Conservation (phyloP, 2,329 filamentous ascomycete genomes). For the Lachnellula subtilissima region DNA sequence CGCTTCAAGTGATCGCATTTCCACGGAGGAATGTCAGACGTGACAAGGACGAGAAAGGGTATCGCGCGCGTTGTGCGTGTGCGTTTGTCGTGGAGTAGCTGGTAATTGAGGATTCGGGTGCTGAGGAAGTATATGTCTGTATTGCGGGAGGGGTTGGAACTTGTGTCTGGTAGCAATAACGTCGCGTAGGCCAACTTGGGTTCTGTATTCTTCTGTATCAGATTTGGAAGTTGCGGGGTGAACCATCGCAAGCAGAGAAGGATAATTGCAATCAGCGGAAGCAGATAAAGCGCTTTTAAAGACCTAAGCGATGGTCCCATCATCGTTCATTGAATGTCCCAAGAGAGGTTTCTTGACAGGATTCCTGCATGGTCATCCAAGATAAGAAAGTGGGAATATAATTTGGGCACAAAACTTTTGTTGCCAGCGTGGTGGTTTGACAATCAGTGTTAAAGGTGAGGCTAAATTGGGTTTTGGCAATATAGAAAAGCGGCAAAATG, state of each 20-base stretch:
- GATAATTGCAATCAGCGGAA: neutral
- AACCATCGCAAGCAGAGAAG: neutral
- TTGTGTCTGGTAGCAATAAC: neutral
- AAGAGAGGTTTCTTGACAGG: too few species aligned
- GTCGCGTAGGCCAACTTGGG: constrained; percentile 7
- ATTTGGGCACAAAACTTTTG: too few species aligned
- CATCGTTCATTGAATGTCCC: too few species aligned
- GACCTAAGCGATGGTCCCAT: too few species aligned
- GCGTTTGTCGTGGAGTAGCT: constrained; percentile 30
- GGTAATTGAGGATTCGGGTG: constrained; percentile 34
- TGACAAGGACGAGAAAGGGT: constrained; percentile 33
- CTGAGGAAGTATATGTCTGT: constrained; percentile 30
- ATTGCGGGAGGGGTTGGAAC: neutral
- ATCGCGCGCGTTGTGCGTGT: constrained; percentile 30
- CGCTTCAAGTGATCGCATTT: constrained; percentile 27
- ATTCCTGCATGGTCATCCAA: too few species aligned
- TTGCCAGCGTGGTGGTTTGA: too few species aligned
- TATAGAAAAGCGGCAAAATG: too few species aligned
- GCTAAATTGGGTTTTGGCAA: too few species aligned
- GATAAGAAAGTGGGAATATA: too few species aligned
- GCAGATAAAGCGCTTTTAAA: neutral
- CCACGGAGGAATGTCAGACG: constrained; percentile 22
- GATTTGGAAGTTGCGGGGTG: neutral
- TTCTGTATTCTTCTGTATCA: neutral
- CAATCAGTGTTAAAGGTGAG: too few species aligned